Conservation (phyloP, 805 yeast species). For the Suhomyces emberorum region DNA sequence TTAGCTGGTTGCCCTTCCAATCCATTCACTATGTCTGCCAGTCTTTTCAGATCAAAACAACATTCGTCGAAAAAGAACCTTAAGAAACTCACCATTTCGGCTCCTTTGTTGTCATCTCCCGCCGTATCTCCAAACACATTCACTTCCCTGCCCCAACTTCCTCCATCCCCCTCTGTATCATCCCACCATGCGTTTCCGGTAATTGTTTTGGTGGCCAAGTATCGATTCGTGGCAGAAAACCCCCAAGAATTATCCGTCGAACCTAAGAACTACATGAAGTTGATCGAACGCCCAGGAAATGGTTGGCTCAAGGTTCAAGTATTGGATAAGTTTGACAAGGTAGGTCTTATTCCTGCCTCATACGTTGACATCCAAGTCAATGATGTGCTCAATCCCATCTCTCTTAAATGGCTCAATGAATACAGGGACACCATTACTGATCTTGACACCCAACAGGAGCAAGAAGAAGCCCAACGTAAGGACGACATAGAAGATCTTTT, state of each 20-base stretch:
- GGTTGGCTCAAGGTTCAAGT: conserved; percentile 39
- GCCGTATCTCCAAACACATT: conserved; percentile 3
- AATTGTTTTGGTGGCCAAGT: conserved; percentile 29
- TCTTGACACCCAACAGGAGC: conserved; percentile 1
- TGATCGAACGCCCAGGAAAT: conserved; percentile 35
- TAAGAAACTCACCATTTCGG: conserved; percentile 24
- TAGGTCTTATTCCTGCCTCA: conserved; percentile 38
- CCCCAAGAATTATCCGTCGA: conserved; percentile 25
- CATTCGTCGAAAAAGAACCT: conserved; percentile 20
- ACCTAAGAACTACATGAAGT: conserved; percentile 27
- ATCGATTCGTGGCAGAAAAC: conserved; percentile 28
- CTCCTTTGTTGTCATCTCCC: conserved; percentile 15
- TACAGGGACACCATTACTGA: conserved; percentile 5
- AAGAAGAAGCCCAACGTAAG: not conserved
- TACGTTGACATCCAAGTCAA: conserved; percentile 40
- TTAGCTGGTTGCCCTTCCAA: too few species aligned
- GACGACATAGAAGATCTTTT: conserved; percentile 2
- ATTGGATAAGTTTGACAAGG: conserved; percentile 17
- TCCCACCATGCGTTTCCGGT: conserved; percentile 14
- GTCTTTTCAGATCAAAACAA: conserved; percentile 22
- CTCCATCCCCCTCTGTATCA: conserved; percentile 3
- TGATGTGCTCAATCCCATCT: conserved; percentile 31
- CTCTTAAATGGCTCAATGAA: conserved; percentile 30
- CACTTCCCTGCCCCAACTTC: conserved; percentile 6
- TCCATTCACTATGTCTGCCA: conserved; percentile 18